Percentiles rank a stretch among this genome's conserved stretches.
Conservation (phyloP, 1,284 basidiomycete genomes). For the Erythrobasidium hasegawianum region DNA sequence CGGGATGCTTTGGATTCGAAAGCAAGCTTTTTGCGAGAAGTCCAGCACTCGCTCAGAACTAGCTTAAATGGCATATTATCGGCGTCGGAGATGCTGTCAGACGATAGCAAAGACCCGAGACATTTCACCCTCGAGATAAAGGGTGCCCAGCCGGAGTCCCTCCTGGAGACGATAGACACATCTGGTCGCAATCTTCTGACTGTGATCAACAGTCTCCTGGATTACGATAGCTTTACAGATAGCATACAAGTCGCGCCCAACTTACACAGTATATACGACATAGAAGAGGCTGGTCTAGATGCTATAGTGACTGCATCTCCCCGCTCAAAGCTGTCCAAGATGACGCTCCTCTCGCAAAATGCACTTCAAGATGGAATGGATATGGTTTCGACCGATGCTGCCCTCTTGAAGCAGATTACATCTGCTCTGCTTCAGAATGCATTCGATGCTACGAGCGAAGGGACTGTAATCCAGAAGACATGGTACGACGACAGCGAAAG, state of each 20-base stretch:
- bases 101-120: background rate
- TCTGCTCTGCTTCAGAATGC: conserved; percentile 17
- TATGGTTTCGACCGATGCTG: background rate
- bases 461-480: background rate
- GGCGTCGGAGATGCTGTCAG: conserved; percentile 23
- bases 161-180: conserved; percentile 13
- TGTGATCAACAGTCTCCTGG: conserved; percentile 22
- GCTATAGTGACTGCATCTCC: background rate
- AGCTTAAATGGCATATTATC: conserved; percentile 19
- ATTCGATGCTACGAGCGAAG: conserved; percentile 5
- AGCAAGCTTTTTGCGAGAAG: conserved; percentile 3
- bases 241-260: background rate
- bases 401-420: conserved; percentile 1
- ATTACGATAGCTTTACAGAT: background rate
- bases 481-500: background rate
- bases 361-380: background rate
- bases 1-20: conserved; percentile 16
- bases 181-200: conserved; percentile 13
- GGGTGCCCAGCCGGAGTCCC: too few species aligned
- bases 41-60: conserved; percentile 23
- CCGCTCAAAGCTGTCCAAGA: background rate
- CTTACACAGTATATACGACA: background rate
- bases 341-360: background rate
- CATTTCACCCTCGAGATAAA: too few species aligned
- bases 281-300: conserved; percentile 9